Evolutionary conservation across 345 rosid species (phyloP).

Genomic region (Turnera subulata): DNA sequence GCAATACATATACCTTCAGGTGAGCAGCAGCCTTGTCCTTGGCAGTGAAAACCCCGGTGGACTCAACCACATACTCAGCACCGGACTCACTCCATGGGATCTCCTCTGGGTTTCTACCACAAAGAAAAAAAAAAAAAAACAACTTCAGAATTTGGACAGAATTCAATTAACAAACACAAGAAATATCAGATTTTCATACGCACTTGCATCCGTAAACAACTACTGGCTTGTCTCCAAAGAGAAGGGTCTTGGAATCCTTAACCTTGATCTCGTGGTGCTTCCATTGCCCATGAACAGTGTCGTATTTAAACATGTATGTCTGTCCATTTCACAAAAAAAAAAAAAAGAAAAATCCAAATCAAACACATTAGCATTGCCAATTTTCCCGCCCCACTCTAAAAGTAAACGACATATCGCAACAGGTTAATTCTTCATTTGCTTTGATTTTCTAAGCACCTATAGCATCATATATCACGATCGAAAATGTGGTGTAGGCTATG

Average conservation of each 20-base stretch:
- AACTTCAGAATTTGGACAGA: too few relatives aligned
- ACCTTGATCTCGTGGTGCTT: slow-evolving; percentile 53
- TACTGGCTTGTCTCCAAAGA: slow-evolving; percentile 53
- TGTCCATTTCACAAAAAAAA: slow-evolving; percentile 3
- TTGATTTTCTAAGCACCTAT: too few relatives aligned
- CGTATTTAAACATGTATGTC: slow-evolving; percentile 67
- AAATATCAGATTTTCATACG: neutral
- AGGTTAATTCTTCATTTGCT: too few relatives aligned
- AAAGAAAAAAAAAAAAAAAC: neutral
- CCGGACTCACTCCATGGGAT: slow-evolving; percentile 66
- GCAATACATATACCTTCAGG: slow-evolving; percentile 44
- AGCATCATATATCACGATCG: too few relatives aligned
- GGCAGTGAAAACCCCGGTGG: slow-evolving; percentile 71
- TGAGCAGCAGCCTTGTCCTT: slow-evolving; percentile 72
- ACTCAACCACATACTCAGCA: slow-evolving; percentile 57
- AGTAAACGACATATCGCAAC: too few relatives aligned
- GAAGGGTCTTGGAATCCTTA: slow-evolving; percentile 60
- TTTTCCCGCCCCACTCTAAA: too few relatives aligned
- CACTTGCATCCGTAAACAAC: slow-evolving; percentile 54
- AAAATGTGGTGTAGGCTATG: too few relatives aligned
- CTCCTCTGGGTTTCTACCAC: slow-evolving; percentile 56
- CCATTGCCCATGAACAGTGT: slow-evolving; percentile 65
- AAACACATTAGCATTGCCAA: too few relatives aligned
- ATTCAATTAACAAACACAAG: neutral
- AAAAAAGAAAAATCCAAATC: too few relatives aligned